These are phyloP conservation scores for Baudoinia panamericana DNA, from an alignment of 495 filamentous ascomycete genomes.

Conservation along the genomic window DNA sequence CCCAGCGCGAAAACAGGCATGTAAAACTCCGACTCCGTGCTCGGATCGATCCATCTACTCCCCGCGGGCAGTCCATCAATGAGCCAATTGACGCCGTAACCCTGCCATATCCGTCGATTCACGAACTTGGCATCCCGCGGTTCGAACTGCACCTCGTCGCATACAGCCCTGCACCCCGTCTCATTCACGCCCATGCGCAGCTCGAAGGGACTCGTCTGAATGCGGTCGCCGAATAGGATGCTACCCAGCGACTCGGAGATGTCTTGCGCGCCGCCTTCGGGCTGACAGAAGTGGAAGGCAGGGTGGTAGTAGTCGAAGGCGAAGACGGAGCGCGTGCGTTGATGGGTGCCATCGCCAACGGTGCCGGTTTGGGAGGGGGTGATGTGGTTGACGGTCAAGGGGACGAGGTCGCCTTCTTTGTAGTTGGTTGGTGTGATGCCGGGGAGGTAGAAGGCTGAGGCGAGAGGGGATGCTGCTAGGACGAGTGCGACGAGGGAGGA, in stretches of 20 bases:
- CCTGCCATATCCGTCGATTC: slow-evolving; percentile 64
- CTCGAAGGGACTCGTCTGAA: slow-evolving; percentile 81
- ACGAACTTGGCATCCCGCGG: slow-evolving; percentile 60
- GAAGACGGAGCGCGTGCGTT: slow-evolving; percentile 78
- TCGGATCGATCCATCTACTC: slow-evolving; percentile 57
- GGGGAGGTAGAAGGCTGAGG: slow-evolving; percentile 83
- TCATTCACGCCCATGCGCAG: slow-evolving; percentile 74
- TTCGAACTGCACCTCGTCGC: slow-evolving; percentile 51
- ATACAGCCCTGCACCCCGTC: slow-evolving; percentile 62
- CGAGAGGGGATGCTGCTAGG: slow-evolving; percentile 32
- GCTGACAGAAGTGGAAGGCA: slow-evolving; percentile 73
- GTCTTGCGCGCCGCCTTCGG: slow-evolving; percentile 56
- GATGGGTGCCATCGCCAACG: too few relatives aligned
- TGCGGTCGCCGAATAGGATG: slow-evolving; percentile 93
- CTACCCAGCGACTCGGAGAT: slow-evolving; percentile 83
- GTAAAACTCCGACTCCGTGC: slow-evolving; percentile 63
- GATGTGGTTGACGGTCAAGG: slow-evolving; percentile 81
- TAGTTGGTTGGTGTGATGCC: slow-evolving; percentile 94
- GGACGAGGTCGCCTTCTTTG: slow-evolving; percentile 58
- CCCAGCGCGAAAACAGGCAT: slow-evolving; percentile 81
- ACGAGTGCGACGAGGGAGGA: slow-evolving; percentile 11
- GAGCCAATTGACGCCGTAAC: slow-evolving; percentile 87
- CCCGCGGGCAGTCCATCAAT: slow-evolving; percentile 88
- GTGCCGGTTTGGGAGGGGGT: slow-evolving; percentile 64
- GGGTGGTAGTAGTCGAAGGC: slow-evolving; percentile 92